Percentiles rank a stretch among this genome's conserved stretches.
phyloP scores from a whole-genome alignment of 2,329 filamentous ascomycete genomes.

The Neonectria neomacrospora region DNA sequence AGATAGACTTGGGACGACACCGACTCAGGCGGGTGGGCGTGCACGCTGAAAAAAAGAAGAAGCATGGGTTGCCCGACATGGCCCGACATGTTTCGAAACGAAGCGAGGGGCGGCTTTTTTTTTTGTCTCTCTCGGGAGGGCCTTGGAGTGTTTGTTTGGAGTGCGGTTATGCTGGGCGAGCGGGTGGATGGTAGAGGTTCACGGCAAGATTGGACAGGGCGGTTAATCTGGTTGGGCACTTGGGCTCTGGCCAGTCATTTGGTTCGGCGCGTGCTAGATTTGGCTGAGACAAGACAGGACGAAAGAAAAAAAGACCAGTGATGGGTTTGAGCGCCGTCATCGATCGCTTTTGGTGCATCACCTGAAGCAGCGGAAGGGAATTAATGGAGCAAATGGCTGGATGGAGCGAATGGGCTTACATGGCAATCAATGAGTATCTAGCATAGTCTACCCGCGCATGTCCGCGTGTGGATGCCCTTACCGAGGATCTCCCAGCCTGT shows the following conservation, averaged over 20 bases:
- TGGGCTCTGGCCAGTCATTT: background rate
- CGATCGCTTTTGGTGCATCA: background rate
- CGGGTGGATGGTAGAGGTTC: slow-evolving; percentile 17
- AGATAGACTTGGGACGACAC: background rate
- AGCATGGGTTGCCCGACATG: background rate
- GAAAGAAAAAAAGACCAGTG: background rate
- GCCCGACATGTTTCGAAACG: slow-evolving; percentile 22
- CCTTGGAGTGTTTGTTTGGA: slow-evolving; percentile 11
- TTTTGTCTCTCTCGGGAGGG: background rate
- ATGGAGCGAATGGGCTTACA: background rate
- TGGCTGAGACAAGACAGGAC: background rate
- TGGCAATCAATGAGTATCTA: too few species aligned
- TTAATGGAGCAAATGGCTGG: background rate
- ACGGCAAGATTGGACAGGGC: slow-evolving; percentile 11
- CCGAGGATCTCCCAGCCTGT: background rate
- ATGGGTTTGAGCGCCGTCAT: background rate
- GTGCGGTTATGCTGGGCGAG: slow-evolving; percentile 15
- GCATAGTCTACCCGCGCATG: background rate
- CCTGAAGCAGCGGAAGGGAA: background rate
- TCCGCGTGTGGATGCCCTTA: background rate
- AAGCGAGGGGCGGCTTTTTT: background rate
- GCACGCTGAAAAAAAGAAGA: background rate
- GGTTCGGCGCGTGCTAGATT: background rate
- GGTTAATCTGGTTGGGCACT: slow-evolving; percentile 1
- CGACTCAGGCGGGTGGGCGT: background rate